Conservation (phyloP, 2,329 filamentous ascomycete species). For the Aaosphaeria pasadenensis region DNA sequence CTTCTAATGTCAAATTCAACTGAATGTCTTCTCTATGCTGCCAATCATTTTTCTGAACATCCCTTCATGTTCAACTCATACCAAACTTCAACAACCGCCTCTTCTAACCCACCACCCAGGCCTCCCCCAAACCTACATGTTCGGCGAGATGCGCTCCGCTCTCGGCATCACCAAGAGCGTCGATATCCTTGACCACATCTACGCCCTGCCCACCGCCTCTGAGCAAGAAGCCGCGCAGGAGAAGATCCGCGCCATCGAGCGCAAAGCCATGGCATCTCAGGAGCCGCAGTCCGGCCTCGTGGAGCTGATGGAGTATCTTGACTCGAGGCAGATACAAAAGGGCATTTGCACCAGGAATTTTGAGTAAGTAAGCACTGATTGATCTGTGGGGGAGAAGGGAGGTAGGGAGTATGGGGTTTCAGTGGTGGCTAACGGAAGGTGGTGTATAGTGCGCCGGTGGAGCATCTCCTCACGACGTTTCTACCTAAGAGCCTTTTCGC, state of each 20-base stretch:
- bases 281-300: conserved; percentile 77
- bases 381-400: too few species aligned
- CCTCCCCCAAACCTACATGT: conserved; percentile 94
- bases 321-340: conserved; percentile 64
- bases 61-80: not conserved
- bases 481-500: conserved; percentile 65
- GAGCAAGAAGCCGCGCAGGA: conserved; percentile 60
- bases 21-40: not conserved
- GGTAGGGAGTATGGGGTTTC: too few species aligned
- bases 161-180: conserved; percentile 68
- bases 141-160: conserved; percentile 74
- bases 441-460: conserved; percentile 55
- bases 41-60: too few species aligned
- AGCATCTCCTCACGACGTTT: conserved; percentile 72
- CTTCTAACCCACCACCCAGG: conserved; percentile 45
- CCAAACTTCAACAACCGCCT: not conserved
- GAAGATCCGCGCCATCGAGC: conserved; percentile 76
- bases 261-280: conserved; percentile 74
- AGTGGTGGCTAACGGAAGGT: too few species aligned
- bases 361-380: conserved; percentile 29
- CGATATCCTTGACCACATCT: conserved; percentile 90
- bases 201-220: conserved; percentile 57
- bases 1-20: not conserved
- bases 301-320: conserved; percentile 78
- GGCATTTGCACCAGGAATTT: conserved; percentile 96